phyloP scores from a whole-genome alignment of 257 asterid genomes.

The Solanum habrochaites region DNA sequence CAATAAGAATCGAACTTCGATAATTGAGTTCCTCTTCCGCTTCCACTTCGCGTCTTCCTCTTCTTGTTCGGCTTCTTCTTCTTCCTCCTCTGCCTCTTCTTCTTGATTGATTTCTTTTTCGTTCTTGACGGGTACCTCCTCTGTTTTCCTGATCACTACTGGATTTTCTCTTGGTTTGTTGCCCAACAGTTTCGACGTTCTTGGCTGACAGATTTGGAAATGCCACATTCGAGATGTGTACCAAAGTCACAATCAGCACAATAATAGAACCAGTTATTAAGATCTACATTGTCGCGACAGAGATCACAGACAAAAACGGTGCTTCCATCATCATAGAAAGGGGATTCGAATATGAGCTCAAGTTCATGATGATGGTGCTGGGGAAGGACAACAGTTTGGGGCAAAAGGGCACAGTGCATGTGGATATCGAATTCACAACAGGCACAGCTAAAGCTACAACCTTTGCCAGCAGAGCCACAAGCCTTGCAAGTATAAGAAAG shows the following conservation, averaged over 20 bases:
- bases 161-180: not conserved
- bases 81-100: not conserved
- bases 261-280: not conserved
- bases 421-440: slow-evolving; percentile 19
- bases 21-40: not conserved
- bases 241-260: slow-evolving; percentile 12
- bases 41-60: too few relatives aligned
- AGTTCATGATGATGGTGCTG: slow-evolving; percentile 9
- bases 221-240: slow-evolving; percentile 1
- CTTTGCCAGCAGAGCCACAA: slow-evolving; percentile 5
- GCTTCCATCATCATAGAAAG: not conserved
- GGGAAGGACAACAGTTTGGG: not conserved
- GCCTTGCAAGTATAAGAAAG: slow-evolving; percentile 9
- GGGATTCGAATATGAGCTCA: not conserved
- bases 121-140: not conserved
- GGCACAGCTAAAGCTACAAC: slow-evolving; percentile 14
- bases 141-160: not conserved
- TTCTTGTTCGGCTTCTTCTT: fast-evolving
- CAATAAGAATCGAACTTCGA: not conserved
- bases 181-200: not conserved
- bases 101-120: not conserved
- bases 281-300: not conserved
- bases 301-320: not conserved
- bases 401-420: slow-evolving; percentile 4
- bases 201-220: not conserved